Evolutionary conservation across 108 stramenopile genomes (phyloP).

Genomic region (Phaeodactylum tricornutum): DNA sequence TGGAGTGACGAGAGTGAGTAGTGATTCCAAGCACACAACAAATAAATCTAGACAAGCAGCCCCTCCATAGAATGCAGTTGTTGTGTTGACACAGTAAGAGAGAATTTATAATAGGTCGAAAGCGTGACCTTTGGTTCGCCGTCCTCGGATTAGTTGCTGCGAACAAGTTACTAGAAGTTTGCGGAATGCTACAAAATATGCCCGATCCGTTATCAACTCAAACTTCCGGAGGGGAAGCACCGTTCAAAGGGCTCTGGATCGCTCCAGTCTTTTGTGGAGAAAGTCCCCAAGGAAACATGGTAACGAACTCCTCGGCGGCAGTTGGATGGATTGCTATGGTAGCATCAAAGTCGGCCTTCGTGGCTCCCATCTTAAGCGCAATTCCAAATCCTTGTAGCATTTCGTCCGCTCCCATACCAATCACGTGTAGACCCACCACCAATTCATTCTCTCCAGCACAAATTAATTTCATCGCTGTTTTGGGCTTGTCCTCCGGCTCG

Average conservation of each 20-base stretch:
- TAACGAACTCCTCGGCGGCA: slow-evolving; percentile 87
- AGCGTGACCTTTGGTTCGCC: no score
- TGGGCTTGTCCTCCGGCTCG: slow-evolving; percentile 53
- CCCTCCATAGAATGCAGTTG: no score
- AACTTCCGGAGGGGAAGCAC: slow-evolving; percentile 37
- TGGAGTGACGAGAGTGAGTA: no score
- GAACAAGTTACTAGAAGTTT: no score
- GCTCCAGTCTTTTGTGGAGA: slow-evolving; percentile 36
- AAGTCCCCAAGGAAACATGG: slow-evolving; percentile 79
- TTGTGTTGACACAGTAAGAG: no score
- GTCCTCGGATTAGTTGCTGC: no score
- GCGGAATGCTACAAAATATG: no score
- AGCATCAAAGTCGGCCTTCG: slow-evolving; percentile 92
- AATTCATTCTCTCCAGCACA: slow-evolving; percentile 71
- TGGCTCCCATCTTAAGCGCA: slow-evolving; percentile 91
- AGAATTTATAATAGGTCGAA: no score
- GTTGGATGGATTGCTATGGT: slow-evolving; percentile 95
- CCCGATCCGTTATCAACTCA: no score
- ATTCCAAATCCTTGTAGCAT: slow-evolving; percentile 96
- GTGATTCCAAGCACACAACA: no score
- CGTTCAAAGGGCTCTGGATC: slow-evolving; percentile 37
- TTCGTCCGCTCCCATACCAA: slow-evolving; percentile 92
- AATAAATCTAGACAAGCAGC: no score
- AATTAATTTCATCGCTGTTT: slow-evolving; percentile 39
- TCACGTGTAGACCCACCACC: slow-evolving; percentile 73